Percentiles rank a stretch among this genome's conserved stretches.
phyloP scores from a whole-genome alignment of 306 rosid genomes.

The Acacia acuminata region DNA sequence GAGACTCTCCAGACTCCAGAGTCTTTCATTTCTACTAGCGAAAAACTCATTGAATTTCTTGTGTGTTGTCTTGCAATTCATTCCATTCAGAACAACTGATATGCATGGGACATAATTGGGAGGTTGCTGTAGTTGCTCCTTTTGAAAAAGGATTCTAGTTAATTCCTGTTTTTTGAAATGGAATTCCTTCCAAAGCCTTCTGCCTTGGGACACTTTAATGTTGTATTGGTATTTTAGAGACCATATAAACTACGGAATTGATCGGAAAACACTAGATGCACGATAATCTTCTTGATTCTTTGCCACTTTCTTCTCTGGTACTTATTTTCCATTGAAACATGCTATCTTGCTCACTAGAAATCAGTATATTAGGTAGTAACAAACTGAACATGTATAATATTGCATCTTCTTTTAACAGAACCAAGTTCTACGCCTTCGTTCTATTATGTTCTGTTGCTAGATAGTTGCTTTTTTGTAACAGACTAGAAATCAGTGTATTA shows the following conservation, averaged over 20 bases:
- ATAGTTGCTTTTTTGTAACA: too few relatives aligned
- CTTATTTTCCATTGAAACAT: background rate
- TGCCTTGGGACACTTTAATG: background rate
- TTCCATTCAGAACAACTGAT: background rate
- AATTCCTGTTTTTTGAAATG: background rate
- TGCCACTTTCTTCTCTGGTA: background rate
- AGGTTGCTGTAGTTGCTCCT: background rate
- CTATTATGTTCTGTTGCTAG: too few relatives aligned
- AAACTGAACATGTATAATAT: too few relatives aligned
- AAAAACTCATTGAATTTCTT: background rate
- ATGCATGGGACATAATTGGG: background rate
- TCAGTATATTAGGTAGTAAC: too few relatives aligned
- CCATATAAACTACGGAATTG: background rate
- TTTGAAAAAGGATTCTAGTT: background rate
- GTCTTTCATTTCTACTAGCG: too few relatives aligned
- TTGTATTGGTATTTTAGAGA: slow-evolving; percentile 6
- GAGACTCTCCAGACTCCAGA: too few relatives aligned
- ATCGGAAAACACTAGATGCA: background rate
- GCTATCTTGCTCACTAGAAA: too few relatives aligned
- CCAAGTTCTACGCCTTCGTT: too few relatives aligned
- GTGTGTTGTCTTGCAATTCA: background rate
- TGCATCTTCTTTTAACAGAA: too few relatives aligned
- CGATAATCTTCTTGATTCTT: background rate
- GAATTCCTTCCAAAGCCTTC: background rate
- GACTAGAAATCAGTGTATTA: too few relatives aligned